A percentile compares a stretch with the other conserved stretches of the same genome.
These are phyloP conservation scores for Chaetomium fimeti DNA, from an alignment of 495 filamentous ascomycete species.

Conservation along the genomic window DNA sequence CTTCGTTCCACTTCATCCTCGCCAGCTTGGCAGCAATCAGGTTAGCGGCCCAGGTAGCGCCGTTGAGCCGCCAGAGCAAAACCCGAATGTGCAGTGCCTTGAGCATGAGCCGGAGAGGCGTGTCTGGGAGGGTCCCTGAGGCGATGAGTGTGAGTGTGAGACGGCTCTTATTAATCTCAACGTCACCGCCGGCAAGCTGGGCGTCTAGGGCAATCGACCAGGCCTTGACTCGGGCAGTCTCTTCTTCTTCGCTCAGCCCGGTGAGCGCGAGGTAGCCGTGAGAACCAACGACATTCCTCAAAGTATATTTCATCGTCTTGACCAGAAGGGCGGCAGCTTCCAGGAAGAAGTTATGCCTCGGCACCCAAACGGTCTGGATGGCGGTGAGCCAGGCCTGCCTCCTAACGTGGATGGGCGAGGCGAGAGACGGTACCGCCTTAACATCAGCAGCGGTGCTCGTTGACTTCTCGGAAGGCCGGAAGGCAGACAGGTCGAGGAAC, in stretches of 20 bases:
- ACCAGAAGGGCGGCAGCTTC: slow-evolving; percentile 77
- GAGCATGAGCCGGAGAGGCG: slow-evolving; percentile 82
- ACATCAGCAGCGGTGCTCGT: slow-evolving; percentile 39
- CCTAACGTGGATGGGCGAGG: slow-evolving; percentile 81
- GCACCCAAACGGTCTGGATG: slow-evolving; percentile 92
- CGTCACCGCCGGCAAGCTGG: slow-evolving; percentile 90
- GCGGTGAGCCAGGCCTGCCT: slow-evolving; percentile 92
- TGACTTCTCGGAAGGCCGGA: slow-evolving; percentile 43
- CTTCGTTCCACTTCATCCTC: slow-evolving; percentile 75
- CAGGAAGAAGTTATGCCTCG: slow-evolving; percentile 77
- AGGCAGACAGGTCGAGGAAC: slow-evolving; percentile 55
- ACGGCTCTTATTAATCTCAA: slow-evolving; percentile 82
- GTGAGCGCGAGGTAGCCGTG: slow-evolving; percentile 72
- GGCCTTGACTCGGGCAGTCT: slow-evolving; percentile 81
- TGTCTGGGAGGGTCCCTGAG: slow-evolving; percentile 81
- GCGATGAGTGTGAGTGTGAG: slow-evolving; percentile 85
- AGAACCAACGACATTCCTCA: slow-evolving; percentile 76
- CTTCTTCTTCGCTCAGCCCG: slow-evolving; percentile 79
- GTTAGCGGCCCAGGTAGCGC: slow-evolving; percentile 39
- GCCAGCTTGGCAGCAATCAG: slow-evolving; percentile 61
- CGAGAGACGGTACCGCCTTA: slow-evolving; percentile 62
- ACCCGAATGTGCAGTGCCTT: slow-evolving; percentile 90
- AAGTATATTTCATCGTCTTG: slow-evolving; percentile 75
- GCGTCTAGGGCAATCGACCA: slow-evolving; percentile 95
- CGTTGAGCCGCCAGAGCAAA: slow-evolving; percentile 71